Conservation (phyloP, 352 stramenopile genomes). For the Phytophthora fragariae region DNA sequence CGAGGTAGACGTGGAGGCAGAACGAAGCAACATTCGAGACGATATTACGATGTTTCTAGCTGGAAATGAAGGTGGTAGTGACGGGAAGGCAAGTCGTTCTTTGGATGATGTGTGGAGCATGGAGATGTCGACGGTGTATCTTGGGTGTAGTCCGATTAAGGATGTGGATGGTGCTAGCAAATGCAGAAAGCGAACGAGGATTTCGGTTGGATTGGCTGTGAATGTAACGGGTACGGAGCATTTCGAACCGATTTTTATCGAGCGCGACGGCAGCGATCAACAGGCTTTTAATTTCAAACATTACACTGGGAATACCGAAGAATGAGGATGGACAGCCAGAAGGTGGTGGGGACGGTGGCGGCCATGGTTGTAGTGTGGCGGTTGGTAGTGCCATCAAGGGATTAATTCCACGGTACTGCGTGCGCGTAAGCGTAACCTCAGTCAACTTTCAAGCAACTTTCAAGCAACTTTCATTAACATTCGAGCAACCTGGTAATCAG, state of each 20-base stretch:
- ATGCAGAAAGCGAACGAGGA: neutral
- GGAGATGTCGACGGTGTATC: conserved; percentile 24
- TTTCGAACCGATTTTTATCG: conserved; percentile 24
- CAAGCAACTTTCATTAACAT: too few relatives aligned
- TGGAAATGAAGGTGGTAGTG: neutral
- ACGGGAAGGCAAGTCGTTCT: neutral
- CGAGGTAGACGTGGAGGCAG: conserved; percentile 13
- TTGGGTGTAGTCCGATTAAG: conserved; percentile 16
- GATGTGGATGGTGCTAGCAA: neutral
- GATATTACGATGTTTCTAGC: conserved; percentile 23
- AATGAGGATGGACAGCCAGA: too few relatives aligned
- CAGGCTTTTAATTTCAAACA: conserved; percentile 3
- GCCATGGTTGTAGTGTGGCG: too few relatives aligned
- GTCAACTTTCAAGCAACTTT: too few relatives aligned
- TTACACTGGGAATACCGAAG: neutral
- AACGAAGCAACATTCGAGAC: conserved; percentile 14
- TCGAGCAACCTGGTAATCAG: too few relatives aligned
- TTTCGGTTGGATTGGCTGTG: conserved; percentile 25
- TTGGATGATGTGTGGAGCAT: conserved; percentile 34
- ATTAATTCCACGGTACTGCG: too few relatives aligned
- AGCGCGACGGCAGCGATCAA: conserved; percentile 2
- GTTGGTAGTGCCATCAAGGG: too few relatives aligned
- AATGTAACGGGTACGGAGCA: conserved; percentile 27
- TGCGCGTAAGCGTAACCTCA: too few relatives aligned
- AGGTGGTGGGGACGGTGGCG: too few relatives aligned